Percentiles rank a stretch among this genome's conserved stretches.
Evolutionary conservation across 257 asterid species (phyloP).

Genomic region (Lycium barbarum): DNA sequence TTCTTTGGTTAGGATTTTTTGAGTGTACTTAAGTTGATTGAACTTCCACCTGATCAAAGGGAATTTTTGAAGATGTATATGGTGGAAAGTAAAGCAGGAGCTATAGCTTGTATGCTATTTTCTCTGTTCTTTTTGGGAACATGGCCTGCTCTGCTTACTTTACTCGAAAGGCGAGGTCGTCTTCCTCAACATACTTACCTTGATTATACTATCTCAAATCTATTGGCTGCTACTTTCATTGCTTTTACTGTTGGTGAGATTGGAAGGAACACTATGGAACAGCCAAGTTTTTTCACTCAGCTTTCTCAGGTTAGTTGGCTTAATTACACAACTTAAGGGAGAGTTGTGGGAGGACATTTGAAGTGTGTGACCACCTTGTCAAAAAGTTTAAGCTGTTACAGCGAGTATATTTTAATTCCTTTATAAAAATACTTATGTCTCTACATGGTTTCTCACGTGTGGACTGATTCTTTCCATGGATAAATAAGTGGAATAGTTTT

Average conservation of each 20-base stretch:
- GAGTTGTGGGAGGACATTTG: neutral
- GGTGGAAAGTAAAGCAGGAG: slow-evolving; percentile 95
- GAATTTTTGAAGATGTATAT: slow-evolving; percentile 62
- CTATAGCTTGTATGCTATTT: slow-evolving; percentile 84
- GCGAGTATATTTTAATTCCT: neutral
- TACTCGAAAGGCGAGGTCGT: slow-evolving; percentile 90
- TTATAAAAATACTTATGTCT: neutral
- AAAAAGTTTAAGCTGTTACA: neutral
- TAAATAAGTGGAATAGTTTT: neutral
- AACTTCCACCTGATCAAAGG: slow-evolving; percentile 34
- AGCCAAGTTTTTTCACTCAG: slow-evolving; percentile 73
- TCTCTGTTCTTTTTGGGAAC: slow-evolving; percentile 81
- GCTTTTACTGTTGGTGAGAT: slow-evolving; percentile 91
- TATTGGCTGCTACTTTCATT: slow-evolving; percentile 78
- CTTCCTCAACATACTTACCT: slow-evolving; percentile 96
- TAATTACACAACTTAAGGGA: neutral
- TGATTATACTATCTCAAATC: slow-evolving; percentile 85
- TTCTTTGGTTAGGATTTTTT: slow-evolving; percentile 44
- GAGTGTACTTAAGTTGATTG: slow-evolving; percentile 40
- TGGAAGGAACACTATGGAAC: slow-evolving; percentile 56
- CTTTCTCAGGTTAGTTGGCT: slow-evolving; percentile 64
- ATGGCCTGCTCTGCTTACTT: slow-evolving; percentile 92
- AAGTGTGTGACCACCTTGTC: neutral
- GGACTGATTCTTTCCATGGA: neutral
- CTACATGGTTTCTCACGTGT: too few relatives aligned